A percentile compares a stretch with the other conserved stretches of the same genome.
phyloP scores from a whole-genome alignment of 495 filamentous ascomycete genomes.

The Geopyxis carbonaria region DNA sequence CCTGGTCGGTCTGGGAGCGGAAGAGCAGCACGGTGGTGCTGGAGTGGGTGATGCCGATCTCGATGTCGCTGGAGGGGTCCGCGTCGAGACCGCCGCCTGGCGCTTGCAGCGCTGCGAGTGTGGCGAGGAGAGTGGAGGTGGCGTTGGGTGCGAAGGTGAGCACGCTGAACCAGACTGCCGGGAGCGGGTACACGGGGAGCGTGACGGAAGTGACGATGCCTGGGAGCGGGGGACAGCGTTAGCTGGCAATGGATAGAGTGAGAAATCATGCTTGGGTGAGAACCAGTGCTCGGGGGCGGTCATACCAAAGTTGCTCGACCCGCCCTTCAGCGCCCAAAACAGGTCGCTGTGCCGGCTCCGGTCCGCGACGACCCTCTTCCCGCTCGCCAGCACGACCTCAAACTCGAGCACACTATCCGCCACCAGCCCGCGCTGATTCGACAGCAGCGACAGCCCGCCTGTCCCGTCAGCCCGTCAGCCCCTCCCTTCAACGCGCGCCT shows the following conservation, averaged over 20 bases:
- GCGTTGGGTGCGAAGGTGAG: slow-evolving; percentile 9
- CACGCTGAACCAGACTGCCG: slow-evolving; percentile 15
- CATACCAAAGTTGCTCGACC: slow-evolving; percentile 36
- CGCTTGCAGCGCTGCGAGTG: slow-evolving; percentile 16
- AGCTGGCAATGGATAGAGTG: too few species aligned
- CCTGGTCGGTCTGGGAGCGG: too few species aligned
- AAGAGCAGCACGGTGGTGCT: too few species aligned
- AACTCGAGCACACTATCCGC: slow-evolving; percentile 30
- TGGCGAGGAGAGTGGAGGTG: slow-evolving; percentile 8
- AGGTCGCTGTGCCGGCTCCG: slow-evolving; percentile 31
- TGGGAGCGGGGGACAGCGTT: too few species aligned
- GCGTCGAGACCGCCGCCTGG: too few species aligned
- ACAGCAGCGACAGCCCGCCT: slow-evolving; percentile 29
- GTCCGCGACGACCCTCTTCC: slow-evolving; percentile 32
- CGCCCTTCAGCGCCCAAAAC: slow-evolving; percentile 40
- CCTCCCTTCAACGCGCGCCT: too few species aligned
- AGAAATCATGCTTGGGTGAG: too few species aligned
- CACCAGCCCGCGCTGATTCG: slow-evolving; percentile 32
- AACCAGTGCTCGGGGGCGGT: too few species aligned
- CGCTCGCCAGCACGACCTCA: slow-evolving; percentile 31
- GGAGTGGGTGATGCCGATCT: too few species aligned
- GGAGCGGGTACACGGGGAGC: background rate
- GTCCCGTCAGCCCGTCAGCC: too few species aligned
- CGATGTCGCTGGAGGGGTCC: too few species aligned
- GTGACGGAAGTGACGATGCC: too few species aligned